Evolutionary conservation across 2,329 filamentous ascomycete genomes (phyloP).

Genomic region (Alternaria metachromatica): DNA sequence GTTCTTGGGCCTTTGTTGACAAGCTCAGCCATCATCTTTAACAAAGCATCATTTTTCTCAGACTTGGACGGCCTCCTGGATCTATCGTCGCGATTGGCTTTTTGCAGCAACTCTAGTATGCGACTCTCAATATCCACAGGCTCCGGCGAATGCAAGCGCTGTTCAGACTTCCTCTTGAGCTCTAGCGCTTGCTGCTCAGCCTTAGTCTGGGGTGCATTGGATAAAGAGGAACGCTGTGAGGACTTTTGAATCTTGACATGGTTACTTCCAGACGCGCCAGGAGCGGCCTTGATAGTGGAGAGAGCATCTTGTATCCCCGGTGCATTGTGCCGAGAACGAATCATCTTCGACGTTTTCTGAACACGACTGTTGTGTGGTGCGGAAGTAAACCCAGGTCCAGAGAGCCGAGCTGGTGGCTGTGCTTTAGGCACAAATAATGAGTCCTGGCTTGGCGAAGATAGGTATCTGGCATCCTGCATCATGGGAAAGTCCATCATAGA

Average conservation of each 20-base stretch:
- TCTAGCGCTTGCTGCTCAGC: constrained; percentile 37
- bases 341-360: constrained; percentile 9
- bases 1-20: constrained; percentile 28
- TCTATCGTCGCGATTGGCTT: constrained; percentile 1
- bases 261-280: background rate
- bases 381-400: background rate
- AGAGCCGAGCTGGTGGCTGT: background rate
- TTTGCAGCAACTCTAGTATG: constrained; percentile 26
- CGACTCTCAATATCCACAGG: constrained; percentile 31
- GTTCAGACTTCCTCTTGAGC: constrained; percentile 33
- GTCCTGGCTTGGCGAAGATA: constrained; percentile 21
- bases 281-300: background rate
- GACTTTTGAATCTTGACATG: background rate
- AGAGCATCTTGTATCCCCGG: background rate
- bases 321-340: background rate
- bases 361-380: background rate
- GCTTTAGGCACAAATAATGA: background rate
- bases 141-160: constrained; percentile 18
- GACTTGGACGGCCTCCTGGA: background rate
- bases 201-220: constrained; percentile 36
- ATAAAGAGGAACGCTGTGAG: background rate
- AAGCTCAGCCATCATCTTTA: constrained; percentile 34
- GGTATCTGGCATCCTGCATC: constrained; percentile 28
- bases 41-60: constrained; percentile 25
- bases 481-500: constrained; percentile 27